Evolutionary conservation across 768 basidiomycete species (phyloP).

Genomic region (Pleurotus giganteus): DNA sequence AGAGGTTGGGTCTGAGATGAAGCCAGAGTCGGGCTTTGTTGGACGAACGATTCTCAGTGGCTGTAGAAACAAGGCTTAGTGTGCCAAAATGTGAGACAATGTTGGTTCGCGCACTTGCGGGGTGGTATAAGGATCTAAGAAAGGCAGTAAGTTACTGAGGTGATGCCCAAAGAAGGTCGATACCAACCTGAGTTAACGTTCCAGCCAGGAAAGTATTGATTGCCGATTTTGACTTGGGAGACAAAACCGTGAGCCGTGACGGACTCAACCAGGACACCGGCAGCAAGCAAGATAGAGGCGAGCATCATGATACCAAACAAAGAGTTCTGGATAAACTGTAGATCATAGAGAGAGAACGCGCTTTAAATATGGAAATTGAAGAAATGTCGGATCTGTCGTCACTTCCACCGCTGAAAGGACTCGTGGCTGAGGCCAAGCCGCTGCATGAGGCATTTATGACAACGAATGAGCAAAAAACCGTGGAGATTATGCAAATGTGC

Average conservation of each 20-base stretch:
- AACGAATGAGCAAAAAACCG: background rate
- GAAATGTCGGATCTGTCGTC: background rate
- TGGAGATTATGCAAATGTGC: background rate
- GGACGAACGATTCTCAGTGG: conserved; percentile 32
- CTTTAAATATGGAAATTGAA: background rate
- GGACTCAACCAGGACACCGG: conserved; percentile 16
- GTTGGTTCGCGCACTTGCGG: conserved; percentile 22
- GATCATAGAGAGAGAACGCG: background rate
- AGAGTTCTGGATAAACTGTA: background rate
- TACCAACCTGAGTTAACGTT: conserved; percentile 27
- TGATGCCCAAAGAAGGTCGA: background rate
- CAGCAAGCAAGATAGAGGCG: conserved; percentile 13
- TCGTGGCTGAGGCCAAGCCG: background rate
- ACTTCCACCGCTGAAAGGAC: background rate
- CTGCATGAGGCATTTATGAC: background rate
- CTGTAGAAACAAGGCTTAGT: conserved; percentile 12
- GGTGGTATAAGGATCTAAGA: conserved; percentile 28
- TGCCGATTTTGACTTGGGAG: conserved; percentile 30
- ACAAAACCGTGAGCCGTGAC: conserved; percentile 35
- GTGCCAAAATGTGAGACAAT: background rate
- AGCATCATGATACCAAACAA: background rate
- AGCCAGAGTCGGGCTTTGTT: conserved; percentile 35
- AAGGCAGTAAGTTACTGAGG: background rate
- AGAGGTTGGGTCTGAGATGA: conserved; percentile 28
- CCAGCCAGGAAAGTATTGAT: conserved; percentile 32